These are phyloP conservation scores for Eucalyptus virginea DNA, from an alignment of 345 rosid genomes.

Conservation along the genomic window DNA sequence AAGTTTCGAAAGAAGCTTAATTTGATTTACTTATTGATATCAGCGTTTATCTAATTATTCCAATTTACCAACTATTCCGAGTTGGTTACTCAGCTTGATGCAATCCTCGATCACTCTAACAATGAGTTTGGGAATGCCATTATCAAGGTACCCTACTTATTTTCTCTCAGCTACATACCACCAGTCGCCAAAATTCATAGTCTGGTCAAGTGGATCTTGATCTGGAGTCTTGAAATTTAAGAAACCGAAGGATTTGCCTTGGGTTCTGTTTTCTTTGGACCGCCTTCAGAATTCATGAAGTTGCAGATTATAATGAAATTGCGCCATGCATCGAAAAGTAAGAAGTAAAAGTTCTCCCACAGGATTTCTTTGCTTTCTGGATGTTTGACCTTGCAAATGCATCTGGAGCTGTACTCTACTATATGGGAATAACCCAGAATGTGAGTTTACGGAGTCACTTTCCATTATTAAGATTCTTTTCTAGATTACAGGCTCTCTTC, in stretches of 20 bases:
- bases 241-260: not conserved
- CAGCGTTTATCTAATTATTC: too few species aligned
- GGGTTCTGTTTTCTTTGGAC: not conserved
- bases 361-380: not conserved
- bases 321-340: not conserved
- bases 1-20: too few species aligned
- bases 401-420: not conserved
- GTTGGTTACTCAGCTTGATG: slow-evolving; percentile 29
- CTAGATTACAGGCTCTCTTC: not conserved
- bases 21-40: too few species aligned
- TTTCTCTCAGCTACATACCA: not conserved
- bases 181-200: not conserved
- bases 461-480: not conserved
- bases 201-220: not conserved
- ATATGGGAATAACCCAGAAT: not conserved
- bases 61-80: too few species aligned
- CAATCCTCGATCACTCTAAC: slow-evolving; percentile 71
- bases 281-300: not conserved
- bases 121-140: slow-evolving; percentile 49
- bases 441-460: not conserved
- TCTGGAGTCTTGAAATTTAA: not conserved
- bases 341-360: not conserved
- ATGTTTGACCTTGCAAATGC: not conserved
- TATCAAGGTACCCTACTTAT: slow-evolving; percentile 40
- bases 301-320: too few species aligned